Base-by-base conservation (phyloP, 1,284 basidiomycete genomes). In the Marasmius tenuissimus region DNA sequence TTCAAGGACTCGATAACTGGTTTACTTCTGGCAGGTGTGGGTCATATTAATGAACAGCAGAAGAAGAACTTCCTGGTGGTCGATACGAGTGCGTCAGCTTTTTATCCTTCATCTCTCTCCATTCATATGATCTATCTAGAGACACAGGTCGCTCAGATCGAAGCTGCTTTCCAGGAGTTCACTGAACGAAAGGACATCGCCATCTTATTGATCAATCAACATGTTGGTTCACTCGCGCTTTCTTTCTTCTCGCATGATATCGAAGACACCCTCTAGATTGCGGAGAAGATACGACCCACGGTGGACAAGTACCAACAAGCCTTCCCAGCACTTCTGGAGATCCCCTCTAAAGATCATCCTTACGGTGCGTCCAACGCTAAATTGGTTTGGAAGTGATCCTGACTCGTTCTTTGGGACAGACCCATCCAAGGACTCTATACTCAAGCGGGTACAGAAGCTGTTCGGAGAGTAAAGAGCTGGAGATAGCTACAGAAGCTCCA, bases 31-130 rank as follows among this genome's bases (percentile, higher is more conserved):
- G 96, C 96, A 12, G 96, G 96, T 47, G 87, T 97, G 59, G 96
- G 96, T 1, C 91, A 98, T 74, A 83, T 97, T 66, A 89, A 91
- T 68, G 86, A 92, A 64, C 84, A 91, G 59, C 92, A 94, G 78
- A 93, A 91, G 82, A 96, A 97, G 89, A 98, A 97, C 81, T 97
- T 98, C 73, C 81, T 97, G 56, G 87, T 97, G 38, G 96, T 97
- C 38, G 94, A 97, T 68, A 73, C 87, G 10, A 98, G 96, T 97
- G 69, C 61, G 88, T 57, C 40, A 11, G 16, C 18, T 60, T 58
- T 66, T 58, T 48, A 57, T 27, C 55, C 48, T 35, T 35, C 48
- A 35, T 58, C 63, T 39, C 35, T 8, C 27, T 45, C 20, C n/a
- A 7, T 59, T 27, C 18, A 65, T 49, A 10, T 4, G 20, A 42